phyloP scores from a whole-genome alignment of 2,329 filamentous ascomycete genomes.

The Beauveria bassiana region DNA sequence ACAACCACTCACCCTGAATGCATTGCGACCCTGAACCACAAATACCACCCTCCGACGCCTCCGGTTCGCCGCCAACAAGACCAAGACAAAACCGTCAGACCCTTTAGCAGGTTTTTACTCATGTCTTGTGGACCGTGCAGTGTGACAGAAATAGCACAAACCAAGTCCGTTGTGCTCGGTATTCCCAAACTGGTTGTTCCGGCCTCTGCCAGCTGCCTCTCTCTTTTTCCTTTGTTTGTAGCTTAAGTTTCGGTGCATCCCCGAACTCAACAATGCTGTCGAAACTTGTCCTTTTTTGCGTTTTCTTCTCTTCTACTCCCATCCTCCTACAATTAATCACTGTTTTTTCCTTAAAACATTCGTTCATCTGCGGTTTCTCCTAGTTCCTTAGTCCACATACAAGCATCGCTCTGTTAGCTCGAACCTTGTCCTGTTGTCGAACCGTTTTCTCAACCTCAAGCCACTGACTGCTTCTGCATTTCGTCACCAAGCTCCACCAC shows the following conservation, averaged over 20 bases:
- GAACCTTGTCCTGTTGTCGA: not conserved
- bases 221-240: not conserved
- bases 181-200: not conserved
- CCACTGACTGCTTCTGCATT: not conserved
- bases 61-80: not conserved
- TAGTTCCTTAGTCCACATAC: too few relatives aligned
- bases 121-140: not conserved
- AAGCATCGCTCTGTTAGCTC: not conserved
- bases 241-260: not conserved
- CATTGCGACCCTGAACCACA: not conserved
- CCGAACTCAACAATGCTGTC: not conserved
- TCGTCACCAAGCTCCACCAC: slow-evolving; percentile 8
- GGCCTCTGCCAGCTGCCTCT: not conserved
- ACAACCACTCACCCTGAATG: not conserved
- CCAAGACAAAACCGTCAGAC: not conserved
- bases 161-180: not conserved
- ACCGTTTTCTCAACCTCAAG: not conserved
- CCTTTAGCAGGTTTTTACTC: not conserved
- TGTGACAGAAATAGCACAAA: not conserved
- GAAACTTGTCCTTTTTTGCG: not conserved
- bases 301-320: not conserved
- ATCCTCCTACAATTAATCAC: not conserved
- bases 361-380: not conserved
- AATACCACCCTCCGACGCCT: not conserved
- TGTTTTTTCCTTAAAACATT: not conserved